Percentiles rank a stretch among this genome's conserved stretches.
phyloP scores from a whole-genome alignment of 352 stramenopile genomes.

The Phytophthora cryptogea region DNA sequence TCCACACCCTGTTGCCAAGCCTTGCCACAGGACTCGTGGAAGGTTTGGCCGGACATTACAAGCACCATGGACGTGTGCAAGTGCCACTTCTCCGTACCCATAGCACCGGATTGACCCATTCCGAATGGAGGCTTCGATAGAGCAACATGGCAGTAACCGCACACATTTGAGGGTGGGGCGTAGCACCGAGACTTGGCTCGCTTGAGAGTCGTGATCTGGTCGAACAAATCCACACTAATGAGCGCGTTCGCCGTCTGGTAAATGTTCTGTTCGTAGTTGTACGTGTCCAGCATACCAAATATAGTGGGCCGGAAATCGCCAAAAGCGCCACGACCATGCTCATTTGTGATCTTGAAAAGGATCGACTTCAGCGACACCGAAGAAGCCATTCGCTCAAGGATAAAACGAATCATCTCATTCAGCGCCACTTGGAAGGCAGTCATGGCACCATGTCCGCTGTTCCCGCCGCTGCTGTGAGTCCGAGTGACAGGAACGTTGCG shows the following conservation, averaged over 20 bases:
- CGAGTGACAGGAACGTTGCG: conserved; percentile 49
- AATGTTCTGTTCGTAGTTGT: conserved; percentile 92
- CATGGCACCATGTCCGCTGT: conserved; percentile 64
- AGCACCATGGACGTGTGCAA: conserved; percentile 85
- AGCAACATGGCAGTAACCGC: conserved; percentile 80
- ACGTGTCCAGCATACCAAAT: conserved; percentile 94
- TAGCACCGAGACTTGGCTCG: conserved; percentile 75
- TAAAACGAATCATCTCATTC: conserved; percentile 93
- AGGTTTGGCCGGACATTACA: conserved; percentile 75
- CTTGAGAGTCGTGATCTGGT: conserved; percentile 84
- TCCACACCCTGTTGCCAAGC: conserved; percentile 84
- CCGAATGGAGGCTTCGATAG: conserved; percentile 85
- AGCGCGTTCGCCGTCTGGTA: conserved; percentile 87
- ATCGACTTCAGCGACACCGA: conserved; percentile 94
- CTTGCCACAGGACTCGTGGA: conserved; percentile 88
- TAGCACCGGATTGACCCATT: conserved; percentile 75
- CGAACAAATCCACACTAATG: conserved; percentile 83
- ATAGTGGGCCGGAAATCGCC: conserved; percentile 95
- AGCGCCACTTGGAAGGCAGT: conserved; percentile 90
- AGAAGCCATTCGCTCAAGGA: conserved; percentile 94
- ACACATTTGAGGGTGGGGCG: conserved; percentile 73
- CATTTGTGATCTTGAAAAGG: conserved; percentile 95
- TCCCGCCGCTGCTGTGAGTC: conserved; percentile 51
- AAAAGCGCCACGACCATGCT: conserved; percentile 92
- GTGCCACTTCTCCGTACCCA: conserved; percentile 82